Evolutionary conservation across 352 stramenopile species (phyloP).

Genomic region (Nothophytophthora sp.): DNA sequence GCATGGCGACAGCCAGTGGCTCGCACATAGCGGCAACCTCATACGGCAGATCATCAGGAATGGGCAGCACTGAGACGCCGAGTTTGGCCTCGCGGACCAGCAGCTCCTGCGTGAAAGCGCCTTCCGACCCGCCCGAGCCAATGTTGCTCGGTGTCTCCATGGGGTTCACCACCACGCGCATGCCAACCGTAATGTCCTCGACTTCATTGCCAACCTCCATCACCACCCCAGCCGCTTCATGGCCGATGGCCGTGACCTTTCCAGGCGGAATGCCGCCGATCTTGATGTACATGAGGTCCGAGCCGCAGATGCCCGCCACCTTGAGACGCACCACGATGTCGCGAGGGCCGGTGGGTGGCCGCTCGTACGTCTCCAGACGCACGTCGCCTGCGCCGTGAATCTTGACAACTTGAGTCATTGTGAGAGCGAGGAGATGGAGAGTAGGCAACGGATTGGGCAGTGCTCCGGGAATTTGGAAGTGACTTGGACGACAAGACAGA

Average conservation of each 20-base stretch:
- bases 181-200: conserved; percentile 18
- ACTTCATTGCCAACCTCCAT: conserved; percentile 24
- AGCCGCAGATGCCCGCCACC: conserved; percentile 26
- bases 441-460: conserved; percentile 4
- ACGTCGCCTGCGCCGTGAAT: conserved; percentile 22
- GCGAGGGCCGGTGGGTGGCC: conserved; percentile 14
- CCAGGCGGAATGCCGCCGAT: conserved; percentile 25
- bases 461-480: conserved; percentile 15
- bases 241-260: conserved; percentile 20
- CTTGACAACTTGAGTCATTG: conserved; percentile 24
- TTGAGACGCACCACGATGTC: conserved; percentile 26
- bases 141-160: conserved; percentile 29
- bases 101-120: conserved; percentile 24
- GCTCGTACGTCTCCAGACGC: conserved; percentile 24
- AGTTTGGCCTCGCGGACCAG: conserved; percentile 23
- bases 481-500: no score
- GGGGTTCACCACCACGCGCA: conserved; percentile 27
- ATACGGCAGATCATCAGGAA: conserved; percentile 22
- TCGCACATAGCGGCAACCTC: conserved; percentile 23
- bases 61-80: conserved; percentile 20
- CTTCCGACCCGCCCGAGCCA: conserved; percentile 16
- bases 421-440: background rate
- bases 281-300: conserved; percentile 25
- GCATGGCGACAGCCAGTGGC: conserved; percentile 22
- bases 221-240: conserved; percentile 20